Percentiles rank a stretch among this genome's conserved stretches.
These are phyloP conservation scores for Marasmius oreades DNA, from an alignment of 1,284 basidiomycete genomes.

Conservation along the genomic window DNA sequence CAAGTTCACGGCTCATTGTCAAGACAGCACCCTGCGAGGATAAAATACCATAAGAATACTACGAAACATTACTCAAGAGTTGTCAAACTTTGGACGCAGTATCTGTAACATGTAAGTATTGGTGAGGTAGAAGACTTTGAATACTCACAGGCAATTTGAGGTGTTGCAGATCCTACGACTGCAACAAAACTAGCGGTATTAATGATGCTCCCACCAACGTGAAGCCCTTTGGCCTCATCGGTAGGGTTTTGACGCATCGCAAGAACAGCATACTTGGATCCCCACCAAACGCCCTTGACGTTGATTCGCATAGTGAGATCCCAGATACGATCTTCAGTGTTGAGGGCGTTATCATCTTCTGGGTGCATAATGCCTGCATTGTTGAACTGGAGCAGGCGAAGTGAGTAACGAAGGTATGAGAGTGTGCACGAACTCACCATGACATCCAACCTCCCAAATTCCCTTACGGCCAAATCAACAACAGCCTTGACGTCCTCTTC, in stretches of 20 bases:
- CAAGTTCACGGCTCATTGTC: conserved; percentile 96
- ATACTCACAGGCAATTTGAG: conserved; percentile 87
- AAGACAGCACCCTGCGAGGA: conserved; percentile 82
- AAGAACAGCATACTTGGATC: conserved; percentile 93
- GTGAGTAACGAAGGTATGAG: neutral
- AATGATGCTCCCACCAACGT: conserved; percentile 89
- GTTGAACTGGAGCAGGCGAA: conserved; percentile 60
- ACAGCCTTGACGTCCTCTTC: conserved; percentile 82
- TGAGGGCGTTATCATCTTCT: conserved; percentile 89
- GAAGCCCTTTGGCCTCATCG: conserved; percentile 78
- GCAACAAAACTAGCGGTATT: conserved; percentile 97
- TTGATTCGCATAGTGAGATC: conserved; percentile 93
- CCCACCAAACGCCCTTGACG: conserved; percentile 98
- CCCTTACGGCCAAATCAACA: conserved; percentile 76
- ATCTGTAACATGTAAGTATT: conserved; percentile 40
- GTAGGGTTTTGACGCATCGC: conserved; percentile 92
- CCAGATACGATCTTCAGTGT: conserved; percentile 96
- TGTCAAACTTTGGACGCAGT: conserved; percentile 74
- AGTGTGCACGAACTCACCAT: conserved; percentile 57
- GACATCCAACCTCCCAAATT: conserved; percentile 89
- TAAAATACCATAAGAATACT: neutral
- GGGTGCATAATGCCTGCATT: conserved; percentile 97
- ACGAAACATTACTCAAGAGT: neutral
- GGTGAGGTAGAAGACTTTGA: conserved; percentile 8
- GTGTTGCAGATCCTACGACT: conserved; percentile 90